phyloP scores from a whole-genome alignment of 345 rosid genomes.

The Cochlearia excelsa region DNA sequence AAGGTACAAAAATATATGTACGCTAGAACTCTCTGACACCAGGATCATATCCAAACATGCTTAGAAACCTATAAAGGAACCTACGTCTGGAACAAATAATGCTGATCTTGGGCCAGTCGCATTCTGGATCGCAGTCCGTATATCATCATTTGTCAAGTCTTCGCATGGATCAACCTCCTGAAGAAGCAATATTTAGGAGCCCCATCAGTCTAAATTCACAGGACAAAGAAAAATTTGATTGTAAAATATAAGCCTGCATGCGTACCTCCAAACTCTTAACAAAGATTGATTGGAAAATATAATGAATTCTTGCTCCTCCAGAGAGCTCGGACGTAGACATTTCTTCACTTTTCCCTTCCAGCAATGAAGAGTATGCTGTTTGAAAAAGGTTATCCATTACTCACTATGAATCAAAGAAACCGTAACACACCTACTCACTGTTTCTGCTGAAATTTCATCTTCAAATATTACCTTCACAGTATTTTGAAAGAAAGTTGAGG shows the following conservation, averaged over 20 bases:
- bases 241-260: not conserved
- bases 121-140: slow-evolving; percentile 60
- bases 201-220: slow-evolving; percentile 23
- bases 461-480: slow-evolving; percentile 66
- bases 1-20: slow-evolving; percentile 7
- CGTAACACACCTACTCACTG: slow-evolving; percentile 5
- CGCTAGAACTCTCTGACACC: slow-evolving; percentile 19
- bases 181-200: slow-evolving; percentile 8
- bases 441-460: slow-evolving; percentile 13
- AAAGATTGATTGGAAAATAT: slow-evolving; percentile 65
- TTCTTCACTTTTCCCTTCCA: slow-evolving; percentile 65
- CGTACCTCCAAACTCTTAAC: slow-evolving; percentile 67
- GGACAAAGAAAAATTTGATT: not conserved
- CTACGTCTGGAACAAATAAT: slow-evolving; percentile 66
- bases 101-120: slow-evolving; percentile 57
- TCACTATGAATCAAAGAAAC: slow-evolving; percentile 13
- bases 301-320: slow-evolving; percentile 70
- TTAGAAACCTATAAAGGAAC: slow-evolving; percentile 20
- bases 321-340: slow-evolving; percentile 57
- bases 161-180: slow-evolving; percentile 76
- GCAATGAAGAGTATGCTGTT: slow-evolving; percentile 54
- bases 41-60: slow-evolving; percentile 16
- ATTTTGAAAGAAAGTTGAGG: slow-evolving; percentile 86
- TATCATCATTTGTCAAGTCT: slow-evolving; percentile 59
- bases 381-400: slow-evolving; percentile 15